Evolutionary conservation across 345 rosid genomes (phyloP).

Genomic region (Nasturtium officinale): DNA sequence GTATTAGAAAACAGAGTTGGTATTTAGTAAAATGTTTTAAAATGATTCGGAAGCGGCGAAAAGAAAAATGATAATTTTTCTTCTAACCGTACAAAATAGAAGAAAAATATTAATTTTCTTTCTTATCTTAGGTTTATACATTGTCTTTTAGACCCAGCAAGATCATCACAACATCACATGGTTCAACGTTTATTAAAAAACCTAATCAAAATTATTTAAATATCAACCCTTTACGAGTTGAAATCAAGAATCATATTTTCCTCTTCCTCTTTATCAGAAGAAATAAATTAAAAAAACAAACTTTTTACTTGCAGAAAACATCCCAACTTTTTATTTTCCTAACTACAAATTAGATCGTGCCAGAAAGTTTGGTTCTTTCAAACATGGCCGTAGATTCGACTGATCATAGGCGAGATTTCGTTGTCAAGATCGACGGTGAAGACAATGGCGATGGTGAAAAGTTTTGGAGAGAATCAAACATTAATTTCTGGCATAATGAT

Average conservation of each 20-base stretch:
- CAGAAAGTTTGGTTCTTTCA: neutral
- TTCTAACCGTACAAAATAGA: neutral
- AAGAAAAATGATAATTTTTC: constrained; percentile 21
- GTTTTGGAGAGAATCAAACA: constrained; percentile 69
- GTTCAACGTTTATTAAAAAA: constrained; percentile 10
- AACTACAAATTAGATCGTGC: neutral
- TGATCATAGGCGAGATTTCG: constrained; percentile 46
- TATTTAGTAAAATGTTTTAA: constrained; percentile 2
- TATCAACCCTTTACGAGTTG: neutral
- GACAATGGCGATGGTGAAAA: constrained; percentile 29
- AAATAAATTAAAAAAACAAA: neutral
- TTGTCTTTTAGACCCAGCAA: constrained; percentile 30
- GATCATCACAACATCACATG: constrained; percentile 36
- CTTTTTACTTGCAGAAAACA: neutral
- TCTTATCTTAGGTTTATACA: constrained; percentile 25
- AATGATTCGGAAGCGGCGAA: constrained; percentile 13
- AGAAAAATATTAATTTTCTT: neutral
- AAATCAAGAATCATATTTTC: constrained; percentile 28
- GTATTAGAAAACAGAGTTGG: constrained; percentile 20
- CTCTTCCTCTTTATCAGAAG: constrained; percentile 1
- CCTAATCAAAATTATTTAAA: constrained; percentile 21
- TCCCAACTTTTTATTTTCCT: neutral
- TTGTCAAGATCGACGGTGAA: constrained; percentile 47
- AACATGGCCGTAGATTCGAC: constrained; percentile 48
- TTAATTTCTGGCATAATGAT: constrained; percentile 50